Base-by-base conservation (phyloP, 352 stramenopile genomes). In the Pythium volutum region DNA sequence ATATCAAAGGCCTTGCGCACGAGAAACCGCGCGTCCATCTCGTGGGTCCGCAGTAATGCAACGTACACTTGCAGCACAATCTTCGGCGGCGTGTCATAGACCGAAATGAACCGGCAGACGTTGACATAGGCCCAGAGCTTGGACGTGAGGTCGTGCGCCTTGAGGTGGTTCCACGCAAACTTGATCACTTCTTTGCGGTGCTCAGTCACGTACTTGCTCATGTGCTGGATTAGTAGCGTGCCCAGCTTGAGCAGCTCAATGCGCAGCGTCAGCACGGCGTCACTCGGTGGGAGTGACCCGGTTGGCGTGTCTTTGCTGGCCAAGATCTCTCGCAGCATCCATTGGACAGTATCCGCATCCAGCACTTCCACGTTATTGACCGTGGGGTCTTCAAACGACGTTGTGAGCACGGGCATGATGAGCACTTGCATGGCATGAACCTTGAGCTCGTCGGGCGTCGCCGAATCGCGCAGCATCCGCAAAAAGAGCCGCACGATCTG, bases 121-220 rank as follows among this genome's bases (percentile, higher is more conserved):
- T 98, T 98, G 53, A 99, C 83, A 66, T 99, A 99, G 36, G 95
- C 96, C 90, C 95, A 98, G 36, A 98, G 84, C 71, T 99, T 99
- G 9, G 91, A 98, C 14, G 81, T 95, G 34, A 95, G 61, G 69
- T 99, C 92, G 20, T 98, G 90, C 1, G 86, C 89, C 74, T 99
- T 99, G 20, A 99, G 76, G 64, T 98, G 83, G 61, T 95, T 96
- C 96, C 95, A 99, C 33, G 97, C 96, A 85, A 98, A 99, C 74
- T 99, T 99, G 53, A 99, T 97, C 46, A 99, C 88, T 70, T 99
- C 95, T 57, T 98, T 98, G 58, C 94, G 77, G 62, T 98, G 85
- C 16, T 97, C 84, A 7, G 84, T 89, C 39, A 99, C 81, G 31
- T 97, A 90, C 53, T 96, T 82, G 66, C 86, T 88, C 76, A 98